Base-by-base conservation (phyloP, 2,329 filamentous ascomycete species). In the Cadophora sp. region DNA sequence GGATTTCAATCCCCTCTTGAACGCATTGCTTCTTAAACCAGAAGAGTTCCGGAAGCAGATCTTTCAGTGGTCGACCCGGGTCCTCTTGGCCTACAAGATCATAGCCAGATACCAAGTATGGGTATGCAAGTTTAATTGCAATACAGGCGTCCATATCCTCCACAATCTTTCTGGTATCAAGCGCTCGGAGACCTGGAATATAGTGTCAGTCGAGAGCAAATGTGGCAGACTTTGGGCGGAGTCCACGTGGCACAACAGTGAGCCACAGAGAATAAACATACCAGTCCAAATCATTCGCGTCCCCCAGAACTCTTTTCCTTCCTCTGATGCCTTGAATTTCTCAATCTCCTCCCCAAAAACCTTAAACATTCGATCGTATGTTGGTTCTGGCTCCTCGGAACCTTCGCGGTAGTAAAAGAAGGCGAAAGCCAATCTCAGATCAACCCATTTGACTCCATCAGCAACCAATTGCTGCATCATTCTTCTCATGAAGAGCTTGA, bases 21-120 rank as follows among this genome's bases (percentile, higher is more conserved):
- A 87, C 86, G 77, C 94, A 97, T 73, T 91, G 87, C 78, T 95
- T 94, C 71, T 90, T 89, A 84, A 98, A 97, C 93, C 93, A 97
- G 79, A 97, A 95, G 0, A 98, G 82, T 75, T 97, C 88, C 0
- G 94, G 94, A 0, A 95, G 85, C 3, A 97, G 81, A 72, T 96
- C 91, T 36, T 85, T 84, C 30, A 97, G 85, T 0, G 93, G 85
- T 14, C 92, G 87, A 0, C 94, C 94, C 0, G 85, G 78, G 75
- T 96, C 92, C 81, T 97, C 95, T 78, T 95, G 91, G 0, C 93
- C 94, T 5, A 97, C 94, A 11, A 97, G 81, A 78, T 98, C 95
- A 79, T 93, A 97, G 13, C 95, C 95, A 30, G 91, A 89, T 73
- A 97, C 88, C 8, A 96, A 83, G 59, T 94, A 84, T 0, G 95